Evolutionary conservation across 176 grass and related monocot species (phyloP), one percentile per base, ranked within the genome.

Genomic region (Cenchrus purpureus): DNA sequence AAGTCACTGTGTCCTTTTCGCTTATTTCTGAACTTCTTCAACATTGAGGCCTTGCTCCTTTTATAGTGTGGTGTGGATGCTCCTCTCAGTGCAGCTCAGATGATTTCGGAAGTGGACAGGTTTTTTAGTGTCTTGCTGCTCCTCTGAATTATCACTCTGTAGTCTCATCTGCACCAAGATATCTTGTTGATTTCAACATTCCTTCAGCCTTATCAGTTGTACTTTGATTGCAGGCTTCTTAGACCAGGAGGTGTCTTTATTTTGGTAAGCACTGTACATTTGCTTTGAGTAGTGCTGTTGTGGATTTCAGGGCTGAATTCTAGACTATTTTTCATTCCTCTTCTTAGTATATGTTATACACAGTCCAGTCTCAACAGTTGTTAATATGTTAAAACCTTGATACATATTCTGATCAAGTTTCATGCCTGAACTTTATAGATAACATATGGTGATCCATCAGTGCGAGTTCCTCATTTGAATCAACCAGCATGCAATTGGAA

Each of bases 361-460:
- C 51, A 56, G 32, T n/a, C 65, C 65, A 81, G 49, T 7, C 13
- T 57, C 48, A 29, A 43, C 34, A 75, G 4, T 44, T 43, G 20
- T 68, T 64, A 73, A 81, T 78, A 45, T 84, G 34, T 70, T 45
- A 34, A 74, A 61, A 76, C 44, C 42, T 10, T 83, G 11, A 59
- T 78, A 74, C 62, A 46, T 73, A 16, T 82, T 76, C 43, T 81
- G 78, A 81, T 66, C 13, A 50, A 50, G 32, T 80, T 84, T 79
- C 50, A 3, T 81, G 50, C 87, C 55, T 91, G 7, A 58, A 64
- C 40, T 89, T 89, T 43, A 63, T 86, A 99, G 97, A 99, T 99
- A 91, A 99, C 97, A 60, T 99, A 99, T 86, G 93, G 97, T 54
- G 97, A 96, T 90, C 97, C 97, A 82, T 96, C 90, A 54, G 91